A percentile compares a stretch with the other conserved stretches of the same genome.
phyloP scores from a whole-genome alignment of 2,329 filamentous ascomycete species.

The Alternaria rosae region DNA sequence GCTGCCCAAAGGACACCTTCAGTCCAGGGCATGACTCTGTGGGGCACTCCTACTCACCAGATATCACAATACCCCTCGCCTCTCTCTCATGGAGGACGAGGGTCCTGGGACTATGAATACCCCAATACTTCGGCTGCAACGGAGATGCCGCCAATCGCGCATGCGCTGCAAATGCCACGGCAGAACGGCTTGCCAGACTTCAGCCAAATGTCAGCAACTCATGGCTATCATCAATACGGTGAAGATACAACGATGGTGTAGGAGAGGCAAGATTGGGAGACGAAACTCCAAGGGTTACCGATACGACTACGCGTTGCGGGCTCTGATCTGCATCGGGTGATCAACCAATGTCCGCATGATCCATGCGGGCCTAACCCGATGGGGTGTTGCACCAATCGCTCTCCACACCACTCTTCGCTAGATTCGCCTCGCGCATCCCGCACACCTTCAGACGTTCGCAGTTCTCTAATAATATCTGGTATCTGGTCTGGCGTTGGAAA shows the following conservation, averaged over 20 bases:
- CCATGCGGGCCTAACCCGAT: constrained; percentile 31
- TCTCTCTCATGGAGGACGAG: constrained; percentile 40
- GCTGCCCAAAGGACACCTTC: constrained; percentile 44
- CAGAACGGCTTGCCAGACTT: constrained; percentile 40
- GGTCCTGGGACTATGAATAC: constrained; percentile 50
- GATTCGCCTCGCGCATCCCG: constrained; percentile 35
- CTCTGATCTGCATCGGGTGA: constrained; percentile 42
- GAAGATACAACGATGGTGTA: constrained; percentile 50
- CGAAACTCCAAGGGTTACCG: constrained; percentile 19
- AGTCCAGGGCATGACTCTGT: constrained; percentile 47
- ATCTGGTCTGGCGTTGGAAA: constrained; percentile 25
- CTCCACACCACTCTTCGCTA: constrained; percentile 37
- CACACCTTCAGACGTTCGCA: constrained; percentile 18
- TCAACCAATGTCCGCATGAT: constrained; percentile 44
- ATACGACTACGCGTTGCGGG: constrained; percentile 29
- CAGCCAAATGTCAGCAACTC: constrained; percentile 39
- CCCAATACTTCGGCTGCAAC: constrained; percentile 36
- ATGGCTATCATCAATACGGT: constrained; percentile 47
- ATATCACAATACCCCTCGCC: constrained; percentile 44
- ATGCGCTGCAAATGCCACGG: constrained; percentile 45
- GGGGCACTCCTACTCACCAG: constrained; percentile 40
- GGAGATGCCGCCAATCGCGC: constrained; percentile 36
- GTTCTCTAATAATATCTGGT: constrained; percentile 12
- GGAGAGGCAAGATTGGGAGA: constrained; percentile 14
- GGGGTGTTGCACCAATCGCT: constrained; percentile 22